A percentile compares a stretch with the other conserved stretches of the same genome.
Conservation (phyloP, 768 basidiomycete genomes). For the Tubosaeta sp. region DNA sequence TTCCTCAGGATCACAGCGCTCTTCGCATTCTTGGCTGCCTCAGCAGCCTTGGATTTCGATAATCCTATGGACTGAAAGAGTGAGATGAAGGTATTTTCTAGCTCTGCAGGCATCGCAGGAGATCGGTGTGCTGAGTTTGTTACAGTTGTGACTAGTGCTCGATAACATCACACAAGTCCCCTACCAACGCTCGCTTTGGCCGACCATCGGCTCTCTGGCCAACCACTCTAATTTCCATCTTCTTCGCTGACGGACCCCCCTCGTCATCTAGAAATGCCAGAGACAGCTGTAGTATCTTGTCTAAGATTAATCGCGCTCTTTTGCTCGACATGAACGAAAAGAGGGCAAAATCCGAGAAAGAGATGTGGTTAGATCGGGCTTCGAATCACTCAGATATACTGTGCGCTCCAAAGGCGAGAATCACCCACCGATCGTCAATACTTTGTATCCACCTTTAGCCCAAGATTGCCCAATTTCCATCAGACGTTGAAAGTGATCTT, state of each 20-base stretch:
- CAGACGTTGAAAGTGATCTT: conserved; percentile 62
- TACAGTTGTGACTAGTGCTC: conserved; percentile 10
- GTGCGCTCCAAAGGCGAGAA: neutral
- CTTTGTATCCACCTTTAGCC: conserved; percentile 41
- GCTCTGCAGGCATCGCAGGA: conserved; percentile 14
- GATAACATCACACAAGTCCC: conserved; percentile 20
- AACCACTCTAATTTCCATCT: conserved; percentile 19
- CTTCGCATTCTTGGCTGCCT: conserved; percentile 79
- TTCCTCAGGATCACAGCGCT: conserved; percentile 64
- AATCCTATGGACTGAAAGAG: conserved; percentile 79
- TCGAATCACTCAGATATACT: neutral
- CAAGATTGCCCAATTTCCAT: conserved; percentile 50
- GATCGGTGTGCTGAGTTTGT: neutral
- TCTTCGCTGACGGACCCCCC: conserved; percentile 6
- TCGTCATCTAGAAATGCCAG: conserved; percentile 21
- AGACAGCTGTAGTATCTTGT: conserved; percentile 20
- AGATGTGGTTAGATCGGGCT: conserved; percentile 24
- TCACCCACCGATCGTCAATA: conserved; percentile 49
- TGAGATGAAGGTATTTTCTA: conserved; percentile 10
- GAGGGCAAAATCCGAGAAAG: conserved; percentile 29
- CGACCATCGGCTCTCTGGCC: conserved; percentile 23
- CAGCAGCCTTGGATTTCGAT: conserved; percentile 69
- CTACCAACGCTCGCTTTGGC: conserved; percentile 22
- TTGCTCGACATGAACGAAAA: conserved; percentile 20
- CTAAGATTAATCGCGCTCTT: conserved; percentile 16